Base-by-base conservation (phyloP, 345 rosid genomes). In the Moricandia arvensis region DNA sequence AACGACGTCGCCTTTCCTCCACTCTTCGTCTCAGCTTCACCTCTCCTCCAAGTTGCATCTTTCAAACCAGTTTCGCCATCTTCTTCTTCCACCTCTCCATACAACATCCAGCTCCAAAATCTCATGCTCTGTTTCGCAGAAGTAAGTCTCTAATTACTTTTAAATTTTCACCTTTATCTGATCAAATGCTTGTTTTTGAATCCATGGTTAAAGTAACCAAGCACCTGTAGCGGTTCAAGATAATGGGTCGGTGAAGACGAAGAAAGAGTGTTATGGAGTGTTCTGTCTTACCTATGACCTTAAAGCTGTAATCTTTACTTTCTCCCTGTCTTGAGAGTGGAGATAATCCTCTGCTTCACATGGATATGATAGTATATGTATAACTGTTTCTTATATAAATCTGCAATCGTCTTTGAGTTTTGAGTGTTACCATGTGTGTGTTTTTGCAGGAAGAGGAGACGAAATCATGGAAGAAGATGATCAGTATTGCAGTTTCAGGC, bases 281-380 rank as follows among this genome's bases (percentile, higher is more conserved):
- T 95, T 95, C 84, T 92, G 96, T 75, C 92, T 87, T 63, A 95
- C 99, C 41, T 95, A 95, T 79, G 99, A 95, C 79, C 97, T 95
- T 59, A 79, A 80, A 73, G 97, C 99, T 83, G 99, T 92, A 57
- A 84, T 29, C 75, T 80, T 80, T 67, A n/a, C 35, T 29, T 34
- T 15, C 57, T 59, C 66, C 15, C 38, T 21, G 53, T 47, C 12
- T 33, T 47, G 24, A 21, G 34, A 7, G 16, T 62, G 5, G 24
- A 73, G 57, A 53, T 68, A 67, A 24, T 7, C 63, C 16, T 70
- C 54, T 34, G 66, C n/a, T 72, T 67, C 53, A 59, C 68, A 59
- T 74, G 58, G 45, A 17, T 11, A 45, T 34, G 3, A 35, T 15
- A 13, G 26, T 67, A 18, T 63, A 12, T 26, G 38, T 12, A 13